Percentiles rank a stretch among this genome's conserved stretches.
Conservation (phyloP, 2,329 filamentous ascomycete species). For the Aspergillus pseudotamarii region DNA sequence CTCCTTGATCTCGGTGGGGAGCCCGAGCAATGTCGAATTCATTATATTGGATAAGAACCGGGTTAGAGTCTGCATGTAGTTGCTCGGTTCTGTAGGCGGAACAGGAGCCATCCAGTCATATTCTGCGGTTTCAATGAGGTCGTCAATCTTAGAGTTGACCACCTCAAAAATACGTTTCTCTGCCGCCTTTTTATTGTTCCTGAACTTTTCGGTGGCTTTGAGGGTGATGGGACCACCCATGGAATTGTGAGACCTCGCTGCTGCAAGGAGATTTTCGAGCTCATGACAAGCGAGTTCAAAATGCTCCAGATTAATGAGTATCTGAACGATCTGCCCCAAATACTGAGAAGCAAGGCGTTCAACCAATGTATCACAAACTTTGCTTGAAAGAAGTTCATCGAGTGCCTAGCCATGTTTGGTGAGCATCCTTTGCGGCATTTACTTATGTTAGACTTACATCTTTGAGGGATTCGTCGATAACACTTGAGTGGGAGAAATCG, state of each 20-base stretch:
- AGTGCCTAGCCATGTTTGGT: conserved; percentile 62
- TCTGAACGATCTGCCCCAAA: conserved; percentile 96
- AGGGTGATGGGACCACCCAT: conserved; percentile 77
- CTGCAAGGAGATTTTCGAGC: conserved; percentile 81
- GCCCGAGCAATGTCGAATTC: conserved; percentile 86
- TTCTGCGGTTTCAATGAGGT: conserved; percentile 93
- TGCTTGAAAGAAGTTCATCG: conserved; percentile 90
- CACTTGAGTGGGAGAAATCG: conserved; percentile 85
- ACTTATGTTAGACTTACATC: conserved; percentile 56
- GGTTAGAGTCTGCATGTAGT: conserved; percentile 94
- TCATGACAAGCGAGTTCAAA: conserved; percentile 93
- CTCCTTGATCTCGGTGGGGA: conserved; percentile 96
- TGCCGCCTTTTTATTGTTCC: conserved; percentile 88
- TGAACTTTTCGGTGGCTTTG: conserved; percentile 82
- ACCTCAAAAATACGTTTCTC: conserved; percentile 98
- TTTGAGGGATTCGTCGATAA: conserved; percentile 89
- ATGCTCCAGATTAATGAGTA: conserved; percentile 95
- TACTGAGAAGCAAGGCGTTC: conserved; percentile 90
- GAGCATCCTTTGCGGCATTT: background rate
- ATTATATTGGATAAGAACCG: conserved; percentile 94
- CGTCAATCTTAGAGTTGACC: conserved; percentile 98
- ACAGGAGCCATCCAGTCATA: conserved; percentile 80
- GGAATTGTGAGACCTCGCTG: conserved; percentile 79
- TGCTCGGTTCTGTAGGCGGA: conserved; percentile 73
- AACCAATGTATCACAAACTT: conserved; percentile 88